Conservation (phyloP, 371 early-diverging fungal species). For the Actinomortierella ambigua region DNA sequence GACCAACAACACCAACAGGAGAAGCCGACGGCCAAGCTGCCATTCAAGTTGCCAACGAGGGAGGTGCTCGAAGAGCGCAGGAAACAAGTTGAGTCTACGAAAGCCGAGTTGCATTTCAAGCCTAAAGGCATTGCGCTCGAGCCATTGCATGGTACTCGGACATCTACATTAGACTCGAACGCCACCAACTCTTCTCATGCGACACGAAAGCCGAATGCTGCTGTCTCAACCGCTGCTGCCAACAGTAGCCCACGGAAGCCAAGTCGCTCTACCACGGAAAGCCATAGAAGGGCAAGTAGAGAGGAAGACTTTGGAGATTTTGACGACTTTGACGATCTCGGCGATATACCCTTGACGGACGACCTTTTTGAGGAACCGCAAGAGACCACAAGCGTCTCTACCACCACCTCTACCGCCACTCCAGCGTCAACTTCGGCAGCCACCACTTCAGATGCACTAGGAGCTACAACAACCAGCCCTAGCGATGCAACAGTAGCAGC, state of each 20-base stretch:
- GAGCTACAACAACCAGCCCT: not conserved
- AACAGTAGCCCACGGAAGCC: conserved; percentile 12
- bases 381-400: not conserved
- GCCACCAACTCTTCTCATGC: conserved; percentile 20
- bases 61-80: conserved; percentile 19
- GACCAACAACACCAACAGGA: conserved; percentile 1
- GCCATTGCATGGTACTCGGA: not conserved
- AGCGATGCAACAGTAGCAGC: not conserved
- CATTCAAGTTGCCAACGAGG: conserved; percentile 19
- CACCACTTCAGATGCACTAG: not conserved
- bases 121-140: conserved; percentile 17
- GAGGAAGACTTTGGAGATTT: conserved; percentile 14
- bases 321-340: conserved; percentile 25
- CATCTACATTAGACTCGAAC: conserved; percentile 3
- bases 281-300: not conserved
- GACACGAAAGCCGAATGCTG: no score
- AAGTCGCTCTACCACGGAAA: conserved; percentile 5
- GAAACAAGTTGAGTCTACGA: conserved; percentile 16
- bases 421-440: not conserved
- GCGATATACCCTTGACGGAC: conserved; percentile 21
- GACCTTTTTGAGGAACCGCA: conserved; percentile 19
- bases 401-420: not conserved
- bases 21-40: not conserved
- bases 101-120: conserved; percentile 25
- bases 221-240: not conserved